Conservation (phyloP, 257 asterid species). For the Cruciata laevipes region DNA sequence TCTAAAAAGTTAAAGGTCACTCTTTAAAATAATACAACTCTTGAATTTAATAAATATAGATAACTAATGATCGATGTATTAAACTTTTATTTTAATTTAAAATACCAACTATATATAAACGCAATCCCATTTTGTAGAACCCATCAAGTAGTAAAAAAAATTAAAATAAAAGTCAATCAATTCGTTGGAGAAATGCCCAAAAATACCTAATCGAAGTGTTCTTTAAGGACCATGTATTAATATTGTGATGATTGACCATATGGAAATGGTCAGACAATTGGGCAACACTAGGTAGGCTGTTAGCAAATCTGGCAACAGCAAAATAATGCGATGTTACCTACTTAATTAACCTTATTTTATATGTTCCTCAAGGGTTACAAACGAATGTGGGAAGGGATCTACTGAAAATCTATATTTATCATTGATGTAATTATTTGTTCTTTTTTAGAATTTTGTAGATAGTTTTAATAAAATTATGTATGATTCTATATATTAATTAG, state of each 20-base stretch:
- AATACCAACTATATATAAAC: too few relatives aligned
- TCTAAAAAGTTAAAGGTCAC: too few relatives aligned
- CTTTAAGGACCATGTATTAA: not conserved
- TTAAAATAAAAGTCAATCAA: not conserved
- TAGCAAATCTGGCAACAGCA: slow-evolving; percentile 7
- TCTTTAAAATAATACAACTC: too few relatives aligned
- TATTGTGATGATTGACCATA: not conserved
- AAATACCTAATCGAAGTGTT: slow-evolving; percentile 5
- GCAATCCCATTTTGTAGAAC: not conserved
- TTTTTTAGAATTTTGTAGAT: too few relatives aligned
- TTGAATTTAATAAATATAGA: too few relatives aligned
- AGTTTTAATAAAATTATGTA: too few relatives aligned
- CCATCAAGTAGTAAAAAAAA: not conserved
- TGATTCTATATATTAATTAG: too few relatives aligned
- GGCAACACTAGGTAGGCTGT: not conserved
- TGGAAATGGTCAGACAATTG: not conserved
- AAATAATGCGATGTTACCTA: slow-evolving; percentile 4
- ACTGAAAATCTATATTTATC: not conserved
- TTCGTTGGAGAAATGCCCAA: slow-evolving; percentile 2
- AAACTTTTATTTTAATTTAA: too few relatives aligned
- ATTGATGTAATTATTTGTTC: not conserved
- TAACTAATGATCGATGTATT: too few relatives aligned
- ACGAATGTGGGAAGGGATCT: not conserved
- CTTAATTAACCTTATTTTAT: not conserved
- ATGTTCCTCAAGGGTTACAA: not conserved